These are phyloP conservation scores for Corinectria fuckeliana DNA, from an alignment of 2,329 filamentous ascomycete genomes.

Conservation along the genomic window DNA sequence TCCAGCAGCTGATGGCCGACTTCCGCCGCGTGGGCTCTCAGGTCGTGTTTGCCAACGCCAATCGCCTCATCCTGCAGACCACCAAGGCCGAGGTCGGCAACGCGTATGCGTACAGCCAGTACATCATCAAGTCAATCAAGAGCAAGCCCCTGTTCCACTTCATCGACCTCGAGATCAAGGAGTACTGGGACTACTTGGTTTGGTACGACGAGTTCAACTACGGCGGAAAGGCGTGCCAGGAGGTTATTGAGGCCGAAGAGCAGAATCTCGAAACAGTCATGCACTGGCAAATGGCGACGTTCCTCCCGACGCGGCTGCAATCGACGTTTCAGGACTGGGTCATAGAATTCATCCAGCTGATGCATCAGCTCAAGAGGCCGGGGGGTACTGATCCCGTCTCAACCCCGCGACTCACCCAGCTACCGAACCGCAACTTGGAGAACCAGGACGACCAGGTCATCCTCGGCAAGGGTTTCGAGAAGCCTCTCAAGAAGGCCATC, in stretches of 20 bases:
- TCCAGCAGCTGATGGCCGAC: slow-evolving; percentile 96
- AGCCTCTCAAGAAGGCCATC: slow-evolving; percentile 89
- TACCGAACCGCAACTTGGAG: slow-evolving; percentile 64
- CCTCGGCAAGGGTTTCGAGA: slow-evolving; percentile 83
- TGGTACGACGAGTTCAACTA: slow-evolving; percentile 99
- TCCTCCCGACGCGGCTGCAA: slow-evolving; percentile 81
- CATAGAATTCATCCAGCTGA: slow-evolving; percentile 91
- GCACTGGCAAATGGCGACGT: slow-evolving; percentile 97
- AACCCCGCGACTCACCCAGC: slow-evolving; percentile 64
- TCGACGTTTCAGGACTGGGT: slow-evolving; percentile 90
- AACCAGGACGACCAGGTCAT: slow-evolving; percentile 69
- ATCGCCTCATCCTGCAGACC: slow-evolving; percentile 89
- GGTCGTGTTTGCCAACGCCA: slow-evolving; percentile 92
- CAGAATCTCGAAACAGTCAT: slow-evolving; percentile 90
- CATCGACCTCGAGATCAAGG: slow-evolving; percentile 94
- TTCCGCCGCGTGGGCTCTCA: slow-evolving; percentile 95
- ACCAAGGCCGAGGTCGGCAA: slow-evolving; percentile 97
- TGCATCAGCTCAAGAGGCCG: slow-evolving; percentile 85
- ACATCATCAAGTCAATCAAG: slow-evolving; percentile 97
- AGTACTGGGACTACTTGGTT: slow-evolving; percentile 98
- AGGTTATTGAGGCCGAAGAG: slow-evolving; percentile 74
- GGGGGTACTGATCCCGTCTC: slow-evolving; percentile 55
- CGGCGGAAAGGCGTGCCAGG: slow-evolving; percentile 87
- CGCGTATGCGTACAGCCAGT: slow-evolving; percentile 95
- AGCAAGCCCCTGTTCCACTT: slow-evolving; percentile 96